Conservation (phyloP, 2,329 filamentous ascomycete genomes). For the Sporothrix humicola region DNA sequence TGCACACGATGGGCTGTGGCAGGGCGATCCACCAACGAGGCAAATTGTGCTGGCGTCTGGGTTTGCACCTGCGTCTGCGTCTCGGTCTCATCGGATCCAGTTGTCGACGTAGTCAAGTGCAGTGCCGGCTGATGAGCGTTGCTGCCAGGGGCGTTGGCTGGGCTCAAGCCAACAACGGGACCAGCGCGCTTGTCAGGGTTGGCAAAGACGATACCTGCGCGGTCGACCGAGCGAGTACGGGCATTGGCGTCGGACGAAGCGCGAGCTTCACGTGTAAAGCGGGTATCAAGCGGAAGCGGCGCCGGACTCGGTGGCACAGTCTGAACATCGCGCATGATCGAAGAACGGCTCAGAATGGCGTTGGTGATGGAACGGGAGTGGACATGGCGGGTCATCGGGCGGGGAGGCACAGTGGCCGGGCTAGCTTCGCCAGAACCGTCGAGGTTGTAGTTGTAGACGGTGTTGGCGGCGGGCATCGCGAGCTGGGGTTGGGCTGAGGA, state of each 20-base stretch:
- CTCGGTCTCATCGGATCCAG: conserved; percentile 28
- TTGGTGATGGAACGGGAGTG: conserved; percentile 54
- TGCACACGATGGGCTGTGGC: conserved; percentile 55
- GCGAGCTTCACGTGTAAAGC: conserved; percentile 47
- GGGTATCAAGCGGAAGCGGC: conserved; percentile 41
- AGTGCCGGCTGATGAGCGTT: conserved; percentile 49
- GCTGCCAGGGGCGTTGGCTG: conserved; percentile 65
- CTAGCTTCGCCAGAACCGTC: conserved; percentile 36
- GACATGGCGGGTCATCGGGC: conserved; percentile 48
- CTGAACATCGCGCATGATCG: conserved; percentile 44
- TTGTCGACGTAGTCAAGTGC: conserved; percentile 35
- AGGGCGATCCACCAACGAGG: conserved; percentile 52
- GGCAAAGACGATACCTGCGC: conserved; percentile 58
- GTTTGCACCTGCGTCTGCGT: background rate
- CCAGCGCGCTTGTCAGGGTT: conserved; percentile 68
- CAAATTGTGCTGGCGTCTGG: background rate
- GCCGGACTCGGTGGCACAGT: conserved; percentile 49
- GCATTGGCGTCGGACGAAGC: conserved; percentile 46
- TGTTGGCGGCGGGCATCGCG: conserved; percentile 31
- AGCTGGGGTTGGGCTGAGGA: conserved; percentile 25
- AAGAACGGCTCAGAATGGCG: conserved; percentile 52
- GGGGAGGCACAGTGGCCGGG: conserved; percentile 14
- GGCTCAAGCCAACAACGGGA: conserved; percentile 68
- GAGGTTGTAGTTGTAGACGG: conserved; percentile 24
- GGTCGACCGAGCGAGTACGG: conserved; percentile 68